Evolutionary conservation across 1,139 yeast genomes (phyloP).

Genomic region (Lodderomyces parapsilosis): DNA sequence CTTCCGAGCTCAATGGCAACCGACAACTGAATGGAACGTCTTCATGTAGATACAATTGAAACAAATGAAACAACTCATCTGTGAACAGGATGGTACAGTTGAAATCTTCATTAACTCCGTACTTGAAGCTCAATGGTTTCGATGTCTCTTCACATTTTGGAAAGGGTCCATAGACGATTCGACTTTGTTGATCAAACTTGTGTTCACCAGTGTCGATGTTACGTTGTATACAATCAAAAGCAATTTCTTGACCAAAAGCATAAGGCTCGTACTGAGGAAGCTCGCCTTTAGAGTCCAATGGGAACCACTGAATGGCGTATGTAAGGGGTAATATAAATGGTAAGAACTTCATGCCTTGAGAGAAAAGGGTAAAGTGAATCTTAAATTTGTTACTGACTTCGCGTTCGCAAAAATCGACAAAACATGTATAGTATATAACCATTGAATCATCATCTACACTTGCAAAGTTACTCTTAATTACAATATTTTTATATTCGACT

Average conservation of each 20-base stretch:
- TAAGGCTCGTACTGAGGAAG: conserved; percentile 43
- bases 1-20: conserved; percentile 49
- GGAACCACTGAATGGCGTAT: conserved; percentile 30
- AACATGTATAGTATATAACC: too few relatives aligned
- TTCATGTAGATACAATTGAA: conserved; percentile 73
- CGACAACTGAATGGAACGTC: conserved; percentile 77
- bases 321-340: conserved; percentile 8
- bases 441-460: neutral
- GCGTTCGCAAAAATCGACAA: neutral
- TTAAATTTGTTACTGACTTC: neutral
- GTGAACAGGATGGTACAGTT: conserved; percentile 63
- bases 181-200: conserved; percentile 57
- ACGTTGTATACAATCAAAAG: conserved; percentile 62
- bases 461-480: neutral
- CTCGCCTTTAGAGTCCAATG: conserved; percentile 35
- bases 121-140: conserved; percentile 52
- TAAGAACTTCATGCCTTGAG: conserved; percentile 3
- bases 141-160: conserved; percentile 68
- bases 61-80: conserved; percentile 70
- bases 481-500: conserved; percentile 2
- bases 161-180: conserved; percentile 57
- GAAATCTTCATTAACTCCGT: conserved; percentile 51
- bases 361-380: too few relatives aligned
- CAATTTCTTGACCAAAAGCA: conserved; percentile 42
- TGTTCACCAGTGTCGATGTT: conserved; percentile 78